A percentile compares a stretch with the other conserved stretches of the same genome.
Evolutionary conservation across 495 filamentous ascomycete species (phyloP).

Genomic region (Hypomontagnella monticulosa): DNA sequence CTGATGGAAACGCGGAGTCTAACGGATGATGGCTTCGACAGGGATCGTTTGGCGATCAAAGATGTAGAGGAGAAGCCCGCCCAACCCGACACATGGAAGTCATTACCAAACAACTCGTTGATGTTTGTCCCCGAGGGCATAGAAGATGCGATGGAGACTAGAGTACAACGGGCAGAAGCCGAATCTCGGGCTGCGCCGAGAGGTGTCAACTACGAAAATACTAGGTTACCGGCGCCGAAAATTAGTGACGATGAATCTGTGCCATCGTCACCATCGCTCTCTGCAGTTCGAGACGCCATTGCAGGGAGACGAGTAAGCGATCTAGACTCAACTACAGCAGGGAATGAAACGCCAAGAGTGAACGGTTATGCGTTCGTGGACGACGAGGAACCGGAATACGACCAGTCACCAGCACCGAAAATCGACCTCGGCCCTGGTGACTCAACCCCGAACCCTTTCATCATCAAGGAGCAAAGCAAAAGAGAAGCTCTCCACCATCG

Average conservation of each 20-base stretch:
- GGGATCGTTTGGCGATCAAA: conserved; percentile 64
- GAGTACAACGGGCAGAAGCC: conserved; percentile 70
- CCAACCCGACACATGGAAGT: conserved; percentile 79
- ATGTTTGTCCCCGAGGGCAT: conserved; percentile 86
- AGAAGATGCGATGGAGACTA: conserved; percentile 73
- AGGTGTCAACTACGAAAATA: conserved; percentile 83
- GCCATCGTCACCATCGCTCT: conserved; percentile 82
- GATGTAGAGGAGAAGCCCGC: conserved; percentile 77
- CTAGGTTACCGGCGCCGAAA: conserved; percentile 67
- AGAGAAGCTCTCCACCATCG: conserved; percentile 86
- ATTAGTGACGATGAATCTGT: conserved; percentile 44
- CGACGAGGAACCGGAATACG: conserved; percentile 67
- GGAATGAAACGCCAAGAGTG: conserved; percentile 83
- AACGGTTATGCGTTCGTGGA: conserved; percentile 96
- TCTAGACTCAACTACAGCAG: conserved; percentile 70
- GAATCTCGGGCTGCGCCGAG: conserved; percentile 80
- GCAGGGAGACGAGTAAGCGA: conserved; percentile 72
- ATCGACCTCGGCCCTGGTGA: conserved; percentile 68
- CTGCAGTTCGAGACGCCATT: conserved; percentile 86
- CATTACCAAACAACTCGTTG: conserved; percentile 77
- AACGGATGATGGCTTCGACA: conserved; percentile 62
- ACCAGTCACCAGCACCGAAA: conserved; percentile 40
- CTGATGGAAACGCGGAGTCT: conserved; percentile 63
- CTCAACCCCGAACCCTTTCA: conserved; percentile 80
- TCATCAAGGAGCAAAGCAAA: conserved; percentile 76